Evolutionary conservation across 345 rosid species (phyloP).

Genomic region (Brassica cretica): DNA sequence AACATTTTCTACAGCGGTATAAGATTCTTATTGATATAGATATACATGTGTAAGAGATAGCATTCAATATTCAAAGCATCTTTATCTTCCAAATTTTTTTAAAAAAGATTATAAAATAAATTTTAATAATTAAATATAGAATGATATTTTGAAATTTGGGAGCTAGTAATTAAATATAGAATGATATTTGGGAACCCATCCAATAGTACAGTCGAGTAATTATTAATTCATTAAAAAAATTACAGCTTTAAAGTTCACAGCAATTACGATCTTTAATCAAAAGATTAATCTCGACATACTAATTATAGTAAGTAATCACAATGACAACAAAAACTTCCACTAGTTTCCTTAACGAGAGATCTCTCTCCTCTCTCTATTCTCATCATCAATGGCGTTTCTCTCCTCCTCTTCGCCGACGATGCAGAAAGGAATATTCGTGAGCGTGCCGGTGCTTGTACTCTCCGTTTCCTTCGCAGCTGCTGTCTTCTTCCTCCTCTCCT

Average conservation of each 20-base stretch:
- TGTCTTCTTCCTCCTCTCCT: conserved; percentile 70
- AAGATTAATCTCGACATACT: background rate
- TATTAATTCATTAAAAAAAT: background rate
- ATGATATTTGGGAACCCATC: background rate
- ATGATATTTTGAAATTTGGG: background rate
- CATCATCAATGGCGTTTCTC: conserved; percentile 37
- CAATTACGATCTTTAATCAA: background rate
- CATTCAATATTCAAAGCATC: background rate
- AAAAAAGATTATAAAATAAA: too few species aligned
- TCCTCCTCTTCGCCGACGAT: conserved; percentile 34
- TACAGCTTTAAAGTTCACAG: background rate
- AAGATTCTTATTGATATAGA: too few species aligned
- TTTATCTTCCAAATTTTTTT: background rate
- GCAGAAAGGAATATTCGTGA: conserved; percentile 67
- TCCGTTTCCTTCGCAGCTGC: conserved; percentile 61
- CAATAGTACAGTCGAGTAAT: background rate
- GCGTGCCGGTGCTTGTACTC: conserved; percentile 69
- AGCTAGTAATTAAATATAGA: background rate
- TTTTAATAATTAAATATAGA: background rate
- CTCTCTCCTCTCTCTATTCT: background rate
- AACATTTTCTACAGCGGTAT: background rate
- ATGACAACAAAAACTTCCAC: background rate
- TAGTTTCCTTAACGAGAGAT: conserved; percentile 30
- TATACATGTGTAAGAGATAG: background rate
- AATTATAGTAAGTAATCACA: conserved; percentile 12